A percentile compares a stretch with the other conserved stretches of the same genome.
phyloP scores from a whole-genome alignment of 768 basidiomycete species.

The Heimioporus sp. region DNA sequence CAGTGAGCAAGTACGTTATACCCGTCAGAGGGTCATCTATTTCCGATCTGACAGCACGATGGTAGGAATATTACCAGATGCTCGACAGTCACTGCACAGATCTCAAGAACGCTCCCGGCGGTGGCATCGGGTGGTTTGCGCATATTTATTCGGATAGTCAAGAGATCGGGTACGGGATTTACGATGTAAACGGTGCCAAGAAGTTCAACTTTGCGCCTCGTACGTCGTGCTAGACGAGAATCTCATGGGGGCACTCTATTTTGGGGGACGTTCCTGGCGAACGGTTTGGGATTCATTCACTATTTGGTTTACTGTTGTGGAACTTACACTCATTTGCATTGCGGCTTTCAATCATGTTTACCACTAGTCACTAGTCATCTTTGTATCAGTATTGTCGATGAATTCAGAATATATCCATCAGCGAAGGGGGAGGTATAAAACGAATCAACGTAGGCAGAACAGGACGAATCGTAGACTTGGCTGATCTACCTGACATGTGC shows the following conservation, averaged over 20 bases:
- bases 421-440: too few relatives aligned
- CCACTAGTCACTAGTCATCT: not conserved
- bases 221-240: constrained; percentile 49
- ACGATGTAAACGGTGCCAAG: constrained; percentile 41
- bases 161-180: constrained; percentile 72
- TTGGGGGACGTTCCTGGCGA: not conserved
- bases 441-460: too few relatives aligned
- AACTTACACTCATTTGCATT: not conserved
- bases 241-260: not conserved
- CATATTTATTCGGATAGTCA: constrained; percentile 72
- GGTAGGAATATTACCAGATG: constrained; percentile 52
- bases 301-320: not conserved
- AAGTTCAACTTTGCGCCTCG: constrained; percentile 69
- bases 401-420: too few relatives aligned
- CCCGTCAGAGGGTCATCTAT: not conserved
- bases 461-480: too few relatives aligned
- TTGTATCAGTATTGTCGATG: too few relatives aligned
- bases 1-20: constrained; percentile 54
- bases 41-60: not conserved
- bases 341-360: constrained; percentile 3
- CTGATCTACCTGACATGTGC: too few relatives aligned
- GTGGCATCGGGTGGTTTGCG: constrained; percentile 80
- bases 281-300: too few relatives aligned
- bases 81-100: constrained; percentile 63
- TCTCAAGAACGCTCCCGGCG: constrained; percentile 56